A percentile compares a stretch with the other conserved stretches of the same genome.
Evolutionary conservation across 192 early-diverging fungal species (phyloP).

Genomic region (Globomyces pollinis-pini): DNA sequence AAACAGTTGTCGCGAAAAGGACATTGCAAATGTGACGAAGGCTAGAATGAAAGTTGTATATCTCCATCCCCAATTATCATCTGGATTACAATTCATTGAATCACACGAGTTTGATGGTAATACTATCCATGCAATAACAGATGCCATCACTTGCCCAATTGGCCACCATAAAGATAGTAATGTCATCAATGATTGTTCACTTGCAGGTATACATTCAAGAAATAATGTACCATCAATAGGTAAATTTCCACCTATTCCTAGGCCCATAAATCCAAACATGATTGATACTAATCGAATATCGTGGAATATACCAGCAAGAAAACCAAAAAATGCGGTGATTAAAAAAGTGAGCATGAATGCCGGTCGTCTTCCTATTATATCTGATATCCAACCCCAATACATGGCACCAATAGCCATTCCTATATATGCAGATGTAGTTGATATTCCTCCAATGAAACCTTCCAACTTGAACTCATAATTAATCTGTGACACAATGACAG

Average conservation of each 20-base stretch:
- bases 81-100: background rate
- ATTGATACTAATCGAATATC: background rate
- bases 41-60: background rate
- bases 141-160: conserved; percentile 66
- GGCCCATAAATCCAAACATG: background rate
- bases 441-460: background rate
- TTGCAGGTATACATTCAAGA: conserved; percentile 74
- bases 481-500: background rate
- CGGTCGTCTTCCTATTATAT: background rate
- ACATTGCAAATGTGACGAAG: background rate
- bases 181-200: conserved; percentile 71
- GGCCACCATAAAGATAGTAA: conserved; percentile 81
- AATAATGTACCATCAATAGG: conserved; percentile 45
- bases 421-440: background rate
- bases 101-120: conserved; percentile 47
- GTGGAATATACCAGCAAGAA: background rate
- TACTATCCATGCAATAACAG: conserved; percentile 54
- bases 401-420: background rate
- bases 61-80: background rate
- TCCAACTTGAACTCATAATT: background rate
- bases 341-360: background rate
- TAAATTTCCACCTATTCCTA: background rate
- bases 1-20: background rate
- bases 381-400: background rate
- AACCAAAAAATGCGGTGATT: background rate